Base-by-base conservation (phyloP, 2,329 filamentous ascomycete genomes). In the Sporothrix dimorphospora region DNA sequence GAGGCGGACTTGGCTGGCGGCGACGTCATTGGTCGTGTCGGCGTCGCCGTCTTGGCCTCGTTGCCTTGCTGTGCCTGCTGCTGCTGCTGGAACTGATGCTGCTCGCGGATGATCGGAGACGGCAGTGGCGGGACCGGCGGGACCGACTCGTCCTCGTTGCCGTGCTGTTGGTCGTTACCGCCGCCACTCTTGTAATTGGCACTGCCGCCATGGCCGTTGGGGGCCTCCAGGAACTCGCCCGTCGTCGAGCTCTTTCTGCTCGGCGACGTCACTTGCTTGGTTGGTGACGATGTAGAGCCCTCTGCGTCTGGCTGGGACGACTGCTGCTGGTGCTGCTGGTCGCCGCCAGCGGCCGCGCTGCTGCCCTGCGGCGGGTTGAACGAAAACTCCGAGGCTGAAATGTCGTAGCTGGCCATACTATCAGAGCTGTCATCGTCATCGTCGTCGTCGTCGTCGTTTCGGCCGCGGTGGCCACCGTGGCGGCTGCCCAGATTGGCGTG, bases 371-470 rank as follows among this genome's bases (percentile, higher is more conserved):
- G 61, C 76, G 82, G 84, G 77, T 88, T 89, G 79, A 88, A 90
- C 51, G 88, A 91, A 24, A 89, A 81, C 77, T 93, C 91, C 7
- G 90, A 92, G n/a, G 88, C 84, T 59, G 87, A 87, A 75, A 88
- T 86, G 72, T 92, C 90, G 75, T 90, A 91, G 81, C 90, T 92
- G 74, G 91, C 86, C 84, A 93, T 87, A 79, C 90, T 92, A 70
- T 93, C 91, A 72, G 83, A 86, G 77, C 85, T 89, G 70, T 84
- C 86, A 75, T 85, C 83, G 72, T 87, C 88, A 69, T 80, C 71
- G n/a, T 30, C 79, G 1, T 81, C 27, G 2, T 27, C 53, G 11
- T 21, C 67, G n/a, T 67, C 65, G 59, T 65, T 65, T 16, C 53
- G 42, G 9, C 45, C 42, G 45, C 45, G 45, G 9, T 16, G 3